Evolutionary conservation across 192 early-diverging fungal genomes (phyloP).

Genomic region (Powellomyces hirtus): DNA sequence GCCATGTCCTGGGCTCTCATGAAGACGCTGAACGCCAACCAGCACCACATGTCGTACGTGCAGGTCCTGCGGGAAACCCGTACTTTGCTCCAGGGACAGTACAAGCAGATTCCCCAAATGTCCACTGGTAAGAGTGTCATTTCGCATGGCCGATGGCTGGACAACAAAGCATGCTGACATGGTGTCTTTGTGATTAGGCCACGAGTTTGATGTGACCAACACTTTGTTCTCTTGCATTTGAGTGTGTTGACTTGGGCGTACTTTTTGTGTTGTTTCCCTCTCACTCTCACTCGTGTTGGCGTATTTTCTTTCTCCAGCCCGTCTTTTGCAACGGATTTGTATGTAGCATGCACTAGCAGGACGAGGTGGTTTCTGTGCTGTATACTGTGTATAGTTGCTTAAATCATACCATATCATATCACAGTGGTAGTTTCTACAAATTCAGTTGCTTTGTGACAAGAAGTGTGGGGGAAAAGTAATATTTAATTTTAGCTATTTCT

Average conservation of each 20-base stretch:
- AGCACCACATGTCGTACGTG: conserved; percentile 39
- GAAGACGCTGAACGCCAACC: conserved; percentile 32
- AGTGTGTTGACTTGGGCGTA: not conserved
- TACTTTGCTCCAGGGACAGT: conserved; percentile 38
- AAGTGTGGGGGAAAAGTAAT: no score
- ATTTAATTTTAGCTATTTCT: no score
- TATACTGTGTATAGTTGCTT: not conserved
- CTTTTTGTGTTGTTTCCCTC: not conserved
- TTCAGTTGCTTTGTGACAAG: no score
- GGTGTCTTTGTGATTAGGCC: not conserved
- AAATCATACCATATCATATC: no score
- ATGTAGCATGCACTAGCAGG: not conserved
- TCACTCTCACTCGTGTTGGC: not conserved
- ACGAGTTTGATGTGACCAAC: conserved; percentile 36
- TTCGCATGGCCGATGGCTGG: not conserved
- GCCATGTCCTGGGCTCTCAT: conserved; percentile 71
- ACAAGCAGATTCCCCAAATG: conserved; percentile 49
- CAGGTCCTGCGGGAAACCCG: conserved; percentile 46
- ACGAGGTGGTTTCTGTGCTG: not conserved
- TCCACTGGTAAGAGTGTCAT: conserved; percentile 30
- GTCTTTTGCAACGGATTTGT: not conserved
- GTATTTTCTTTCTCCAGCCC: not conserved
- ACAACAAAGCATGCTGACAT: not conserved
- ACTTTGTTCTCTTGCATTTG: conserved; percentile 31
- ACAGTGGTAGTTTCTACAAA: no score